These are phyloP conservation scores for Penicillium robsamsonii DNA, from an alignment of 495 filamentous ascomycete species.

Conservation along the genomic window DNA sequence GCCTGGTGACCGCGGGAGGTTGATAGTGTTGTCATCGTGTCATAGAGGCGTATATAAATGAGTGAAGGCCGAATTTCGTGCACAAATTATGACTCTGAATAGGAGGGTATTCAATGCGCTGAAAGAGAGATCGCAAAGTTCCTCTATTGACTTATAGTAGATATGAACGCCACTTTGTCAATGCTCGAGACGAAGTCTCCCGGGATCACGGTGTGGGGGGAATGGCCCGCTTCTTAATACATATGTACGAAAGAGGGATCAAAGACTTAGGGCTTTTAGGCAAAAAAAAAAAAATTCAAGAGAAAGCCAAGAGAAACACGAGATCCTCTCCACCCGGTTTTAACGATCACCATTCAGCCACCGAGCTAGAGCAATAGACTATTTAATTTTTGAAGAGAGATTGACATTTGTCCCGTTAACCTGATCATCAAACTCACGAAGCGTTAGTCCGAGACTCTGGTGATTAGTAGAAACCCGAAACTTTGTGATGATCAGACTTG, in stretches of 20 bases:
- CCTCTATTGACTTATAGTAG: not conserved
- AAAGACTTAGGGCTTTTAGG: not conserved
- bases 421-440: not conserved
- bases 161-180: not conserved
- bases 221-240: conserved; percentile 8
- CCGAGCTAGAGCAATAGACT: not conserved
- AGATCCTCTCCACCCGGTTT: not conserved
- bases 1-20: conserved; percentile 32
- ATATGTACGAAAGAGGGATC: not conserved
- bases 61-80: not conserved
- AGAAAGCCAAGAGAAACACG: not conserved
- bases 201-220: not conserved
- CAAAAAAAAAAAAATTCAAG: not conserved
- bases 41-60: conserved; percentile 11
- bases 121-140: not conserved
- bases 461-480: not conserved
- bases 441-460: not conserved
- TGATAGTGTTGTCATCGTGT: conserved; percentile 31
- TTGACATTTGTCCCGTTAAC: not conserved
- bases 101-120: not conserved
- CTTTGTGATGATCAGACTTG: not conserved
- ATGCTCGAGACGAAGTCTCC: not conserved
- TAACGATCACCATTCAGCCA: conserved; percentile 3
- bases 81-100: not conserved
- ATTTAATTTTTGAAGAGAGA: not conserved